Conservation (phyloP, 2,329 filamentous ascomycete species). For the Penicillium corylophilum region DNA sequence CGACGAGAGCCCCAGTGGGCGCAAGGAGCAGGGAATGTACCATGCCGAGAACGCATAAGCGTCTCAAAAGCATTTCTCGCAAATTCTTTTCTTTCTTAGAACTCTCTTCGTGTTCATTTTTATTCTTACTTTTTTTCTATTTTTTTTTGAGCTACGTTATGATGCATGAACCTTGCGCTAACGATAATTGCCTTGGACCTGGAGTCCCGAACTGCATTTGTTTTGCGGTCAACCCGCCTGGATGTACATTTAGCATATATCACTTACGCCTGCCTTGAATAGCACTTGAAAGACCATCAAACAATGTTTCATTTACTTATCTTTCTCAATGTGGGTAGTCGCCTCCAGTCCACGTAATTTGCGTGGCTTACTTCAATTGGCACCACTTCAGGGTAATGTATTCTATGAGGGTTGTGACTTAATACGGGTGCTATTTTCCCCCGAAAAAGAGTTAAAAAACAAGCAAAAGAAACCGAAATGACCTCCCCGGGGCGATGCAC, state of each 20-base stretch:
- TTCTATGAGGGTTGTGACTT: too few species aligned
- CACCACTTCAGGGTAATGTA: too few species aligned
- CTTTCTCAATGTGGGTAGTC: too few species aligned
- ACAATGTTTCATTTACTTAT: neutral
- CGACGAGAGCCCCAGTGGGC: constrained; percentile 17
- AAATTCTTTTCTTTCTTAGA: neutral
- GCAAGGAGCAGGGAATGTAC: constrained; percentile 23
- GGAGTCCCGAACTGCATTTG: constrained; percentile 9
- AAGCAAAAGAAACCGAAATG: too few species aligned
- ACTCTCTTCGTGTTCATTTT: neutral
- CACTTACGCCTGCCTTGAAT: neutral
- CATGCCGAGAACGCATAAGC: constrained; percentile 32
- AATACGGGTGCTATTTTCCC: too few species aligned
- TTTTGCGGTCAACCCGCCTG: neutral
- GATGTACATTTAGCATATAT: constrained; percentile 3
- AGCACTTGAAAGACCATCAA: neutral
- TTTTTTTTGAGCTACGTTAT: neutral
- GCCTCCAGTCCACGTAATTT: too few species aligned
- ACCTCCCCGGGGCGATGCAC: too few species aligned
- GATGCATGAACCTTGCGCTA: constrained; percentile 9
- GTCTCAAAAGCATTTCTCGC: neutral
- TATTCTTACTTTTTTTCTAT: neutral
- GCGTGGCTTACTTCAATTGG: too few species aligned
- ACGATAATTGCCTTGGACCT: constrained; percentile 6
- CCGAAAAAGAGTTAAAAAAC: too few species aligned